Evolutionary conservation across 768 basidiomycete species (phyloP).

Genomic region (Auricularia cornea): DNA sequence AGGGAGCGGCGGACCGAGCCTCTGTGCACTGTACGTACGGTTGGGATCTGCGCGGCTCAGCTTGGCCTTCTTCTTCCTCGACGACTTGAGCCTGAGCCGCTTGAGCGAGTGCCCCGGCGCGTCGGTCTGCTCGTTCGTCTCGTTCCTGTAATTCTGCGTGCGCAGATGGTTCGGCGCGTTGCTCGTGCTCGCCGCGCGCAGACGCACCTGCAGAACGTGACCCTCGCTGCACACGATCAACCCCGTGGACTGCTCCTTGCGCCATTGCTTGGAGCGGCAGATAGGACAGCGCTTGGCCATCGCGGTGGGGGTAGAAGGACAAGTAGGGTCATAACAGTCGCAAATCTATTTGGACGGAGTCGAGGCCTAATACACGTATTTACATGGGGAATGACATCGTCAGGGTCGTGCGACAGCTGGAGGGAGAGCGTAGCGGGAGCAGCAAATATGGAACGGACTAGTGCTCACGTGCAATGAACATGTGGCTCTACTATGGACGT

Average conservation of each 20-base stretch:
- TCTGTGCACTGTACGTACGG: slow-evolving; percentile 33
- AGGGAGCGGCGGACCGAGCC: not conserved
- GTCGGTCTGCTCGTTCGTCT: slow-evolving; percentile 63
- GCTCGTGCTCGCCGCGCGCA: not conserved
- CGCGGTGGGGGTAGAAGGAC: not conserved
- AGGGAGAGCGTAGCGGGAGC: too few relatives aligned
- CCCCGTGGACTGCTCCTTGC: slow-evolving; percentile 75
- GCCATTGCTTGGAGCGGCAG: slow-evolving; percentile 82
- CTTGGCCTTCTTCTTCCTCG: slow-evolving; percentile 42
- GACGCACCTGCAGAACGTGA: slow-evolving; percentile 73
- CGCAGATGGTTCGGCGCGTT: not conserved
- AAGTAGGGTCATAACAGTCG: not conserved
- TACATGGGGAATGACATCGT: not conserved
- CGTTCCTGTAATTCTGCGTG: slow-evolving; percentile 70
- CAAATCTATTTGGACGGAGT: not conserved
- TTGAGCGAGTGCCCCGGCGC: slow-evolving; percentile 52
- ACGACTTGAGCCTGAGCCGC: slow-evolving; percentile 58
- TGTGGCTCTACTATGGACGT: too few relatives aligned
- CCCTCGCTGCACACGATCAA: slow-evolving; percentile 84
- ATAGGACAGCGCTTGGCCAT: slow-evolving; percentile 45
- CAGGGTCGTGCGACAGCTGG: too few relatives aligned
- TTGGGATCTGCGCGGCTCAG: slow-evolving; percentile 50
- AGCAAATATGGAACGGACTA: too few relatives aligned
- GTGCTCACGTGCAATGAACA: too few relatives aligned
- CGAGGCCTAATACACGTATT: not conserved